These are phyloP conservation scores for Yamadazyma trypodendri DNA, from an alignment of 1,139 yeast species.

Conservation along the genomic window DNA sequence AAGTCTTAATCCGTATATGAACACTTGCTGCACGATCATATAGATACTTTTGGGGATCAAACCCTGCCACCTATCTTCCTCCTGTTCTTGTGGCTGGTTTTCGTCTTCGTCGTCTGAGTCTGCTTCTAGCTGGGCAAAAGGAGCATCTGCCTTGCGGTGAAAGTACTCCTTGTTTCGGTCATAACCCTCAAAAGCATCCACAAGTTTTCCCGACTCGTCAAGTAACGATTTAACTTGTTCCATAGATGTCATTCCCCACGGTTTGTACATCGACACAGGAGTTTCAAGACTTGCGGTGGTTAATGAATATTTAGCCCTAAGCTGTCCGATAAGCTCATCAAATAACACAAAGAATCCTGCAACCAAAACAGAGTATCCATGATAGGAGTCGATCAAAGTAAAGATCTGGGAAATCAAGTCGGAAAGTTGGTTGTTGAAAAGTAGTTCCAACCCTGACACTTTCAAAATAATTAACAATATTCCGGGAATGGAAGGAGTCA, in stretches of 20 bases:
- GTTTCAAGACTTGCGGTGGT: constrained; percentile 5
- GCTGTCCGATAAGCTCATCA: constrained; percentile 58
- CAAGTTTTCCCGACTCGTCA: constrained; percentile 34
- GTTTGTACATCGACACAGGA: constrained; percentile 33
- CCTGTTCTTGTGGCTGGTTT: constrained; percentile 15
- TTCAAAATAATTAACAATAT: constrained; percentile 65
- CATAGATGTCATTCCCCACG: constrained; percentile 54
- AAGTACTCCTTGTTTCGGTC: constrained; percentile 37
- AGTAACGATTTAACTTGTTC: constrained; percentile 42
- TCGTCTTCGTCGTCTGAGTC: constrained; percentile 34
- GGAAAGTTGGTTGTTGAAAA: constrained; percentile 54
- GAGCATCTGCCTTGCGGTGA: constrained; percentile 29
- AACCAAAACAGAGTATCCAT: constrained; percentile 72
- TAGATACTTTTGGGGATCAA: constrained; percentile 62
- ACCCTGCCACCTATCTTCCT: constrained; percentile 53
- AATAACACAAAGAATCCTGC: constrained; percentile 76
- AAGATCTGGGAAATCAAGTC: constrained; percentile 77
- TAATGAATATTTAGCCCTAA: constrained; percentile 38
- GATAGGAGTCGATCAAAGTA: constrained; percentile 75
- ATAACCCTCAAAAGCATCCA: constrained; percentile 30
- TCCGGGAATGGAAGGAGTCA: constrained; percentile 74
- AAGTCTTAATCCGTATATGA: constrained; percentile 67
- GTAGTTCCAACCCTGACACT: constrained; percentile 65
- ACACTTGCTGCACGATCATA: constrained; percentile 56
- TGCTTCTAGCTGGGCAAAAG: constrained; percentile 34